Evolutionary conservation across 2,329 filamentous ascomycete genomes (phyloP).

Genomic region (Cladophialophora chaetospira): DNA sequence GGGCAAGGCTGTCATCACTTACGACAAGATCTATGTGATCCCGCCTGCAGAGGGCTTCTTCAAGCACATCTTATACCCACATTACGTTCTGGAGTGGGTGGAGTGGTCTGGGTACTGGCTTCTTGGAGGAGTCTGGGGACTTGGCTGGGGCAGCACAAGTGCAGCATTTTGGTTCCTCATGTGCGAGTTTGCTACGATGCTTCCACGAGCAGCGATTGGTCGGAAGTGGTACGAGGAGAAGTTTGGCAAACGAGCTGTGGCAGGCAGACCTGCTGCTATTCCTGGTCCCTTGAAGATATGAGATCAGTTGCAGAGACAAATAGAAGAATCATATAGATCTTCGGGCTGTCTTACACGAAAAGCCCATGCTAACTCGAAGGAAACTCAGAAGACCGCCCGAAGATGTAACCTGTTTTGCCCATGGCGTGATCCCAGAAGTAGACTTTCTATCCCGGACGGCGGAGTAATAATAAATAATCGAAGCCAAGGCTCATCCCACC

Average conservation of each 20-base stretch:
- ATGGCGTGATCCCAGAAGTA: slow-evolving; percentile 22
- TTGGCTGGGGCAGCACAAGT: slow-evolving; percentile 58
- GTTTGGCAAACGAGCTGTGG: slow-evolving; percentile 83
- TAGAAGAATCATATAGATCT: neutral
- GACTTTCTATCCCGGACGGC: neutral
- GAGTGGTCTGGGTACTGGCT: slow-evolving; percentile 93
- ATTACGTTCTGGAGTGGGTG: slow-evolving; percentile 95
- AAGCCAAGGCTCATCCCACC: slow-evolving; percentile 1
- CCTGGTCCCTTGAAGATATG: slow-evolving; percentile 41
- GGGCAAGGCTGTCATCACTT: slow-evolving; percentile 48
- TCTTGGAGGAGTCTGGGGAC: slow-evolving; percentile 42
- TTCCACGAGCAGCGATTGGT: slow-evolving; percentile 80
- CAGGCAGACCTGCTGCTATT: slow-evolving; percentile 71
- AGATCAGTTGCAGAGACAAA: neutral
- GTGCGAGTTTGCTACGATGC: slow-evolving; percentile 88
- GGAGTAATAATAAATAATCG: neutral
- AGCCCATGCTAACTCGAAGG: neutral
- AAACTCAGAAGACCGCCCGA: slow-evolving; percentile 2
- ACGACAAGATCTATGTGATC: slow-evolving; percentile 83
- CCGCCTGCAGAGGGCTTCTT: slow-evolving; percentile 76
- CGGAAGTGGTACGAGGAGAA: slow-evolving; percentile 82
- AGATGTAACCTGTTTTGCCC: neutral
- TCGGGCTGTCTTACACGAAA: neutral
- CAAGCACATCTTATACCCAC: slow-evolving; percentile 78
- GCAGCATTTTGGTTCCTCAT: slow-evolving; percentile 80